Evolutionary conservation across 306 rosid species (phyloP).

Genomic region (Styphnolobium japonicum): DNA sequence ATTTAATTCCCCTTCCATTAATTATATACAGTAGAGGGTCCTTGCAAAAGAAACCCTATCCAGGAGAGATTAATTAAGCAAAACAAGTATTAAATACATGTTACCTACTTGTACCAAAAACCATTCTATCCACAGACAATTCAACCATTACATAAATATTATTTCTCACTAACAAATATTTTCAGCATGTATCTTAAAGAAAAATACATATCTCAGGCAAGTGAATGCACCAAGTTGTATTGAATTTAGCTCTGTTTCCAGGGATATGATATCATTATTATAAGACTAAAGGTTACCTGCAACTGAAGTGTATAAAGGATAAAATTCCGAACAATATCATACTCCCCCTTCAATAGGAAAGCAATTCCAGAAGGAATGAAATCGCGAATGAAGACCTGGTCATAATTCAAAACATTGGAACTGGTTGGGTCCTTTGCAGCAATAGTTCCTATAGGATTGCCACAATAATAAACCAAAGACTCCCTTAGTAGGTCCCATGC

Average conservation of each 20-base stretch:
- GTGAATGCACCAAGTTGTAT: neutral
- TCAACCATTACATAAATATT: neutral
- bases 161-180: neutral
- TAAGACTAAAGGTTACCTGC: constrained; percentile 56
- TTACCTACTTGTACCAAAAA: neutral
- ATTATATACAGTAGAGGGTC: neutral
- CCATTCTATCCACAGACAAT: neutral
- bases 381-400: constrained; percentile 88
- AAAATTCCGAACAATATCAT: constrained; percentile 84
- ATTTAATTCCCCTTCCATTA: neutral
- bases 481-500: constrained; percentile 81
- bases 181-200: neutral
- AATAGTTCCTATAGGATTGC: constrained; percentile 83
- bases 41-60: neutral
- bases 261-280: neutral
- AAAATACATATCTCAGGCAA: neutral
- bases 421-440: constrained; percentile 77
- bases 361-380: constrained; percentile 91
- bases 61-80: no score
- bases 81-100: no score
- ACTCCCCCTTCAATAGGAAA: constrained; percentile 82
- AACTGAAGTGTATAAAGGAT: constrained; percentile 84
- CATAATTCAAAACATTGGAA: constrained; percentile 71
- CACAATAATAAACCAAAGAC: constrained; percentile 69
- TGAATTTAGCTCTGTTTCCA: neutral